phyloP scores from a whole-genome alignment of 192 early-diverging fungal genomes.

The Linnemannia schmuckeri region DNA sequence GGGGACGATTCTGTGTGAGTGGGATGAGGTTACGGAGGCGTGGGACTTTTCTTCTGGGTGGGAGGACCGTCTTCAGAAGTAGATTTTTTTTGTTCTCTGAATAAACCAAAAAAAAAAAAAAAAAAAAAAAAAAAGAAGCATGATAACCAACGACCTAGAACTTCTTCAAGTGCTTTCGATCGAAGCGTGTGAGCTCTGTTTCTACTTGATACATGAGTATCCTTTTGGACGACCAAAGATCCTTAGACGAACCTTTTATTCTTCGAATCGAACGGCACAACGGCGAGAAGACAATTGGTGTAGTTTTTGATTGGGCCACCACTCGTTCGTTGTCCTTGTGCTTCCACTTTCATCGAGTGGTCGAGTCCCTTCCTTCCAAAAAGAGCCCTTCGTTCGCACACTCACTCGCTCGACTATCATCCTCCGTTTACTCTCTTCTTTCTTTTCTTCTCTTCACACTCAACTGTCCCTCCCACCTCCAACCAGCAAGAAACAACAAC shows the following conservation, averaged over 20 bases:
- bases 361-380: not conserved
- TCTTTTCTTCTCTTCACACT: not conserved
- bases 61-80: slow-evolving; percentile 46
- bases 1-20: slow-evolving; percentile 26
- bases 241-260: not conserved
- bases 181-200: not conserved
- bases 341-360: not conserved
- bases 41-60: slow-evolving; percentile 49
- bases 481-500: not conserved
- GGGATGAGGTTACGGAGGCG: slow-evolving; percentile 4
- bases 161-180: not conserved
- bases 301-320: not conserved
- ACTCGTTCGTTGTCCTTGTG: not conserved
- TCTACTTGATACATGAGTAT: not conserved
- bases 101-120: not conserved
- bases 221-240: not conserved
- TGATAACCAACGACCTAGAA: not conserved
- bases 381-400: not conserved
- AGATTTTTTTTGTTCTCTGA: not conserved
- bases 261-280: not conserved
- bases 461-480: not conserved
- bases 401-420: too few species aligned
- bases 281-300: not conserved
- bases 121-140: slow-evolving; percentile 6
- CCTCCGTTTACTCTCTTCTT: not conserved